These are phyloP conservation scores for Kluyveromyces sp. DNA, from an alignment of 1,139 yeast species.

Conservation along the genomic window DNA sequence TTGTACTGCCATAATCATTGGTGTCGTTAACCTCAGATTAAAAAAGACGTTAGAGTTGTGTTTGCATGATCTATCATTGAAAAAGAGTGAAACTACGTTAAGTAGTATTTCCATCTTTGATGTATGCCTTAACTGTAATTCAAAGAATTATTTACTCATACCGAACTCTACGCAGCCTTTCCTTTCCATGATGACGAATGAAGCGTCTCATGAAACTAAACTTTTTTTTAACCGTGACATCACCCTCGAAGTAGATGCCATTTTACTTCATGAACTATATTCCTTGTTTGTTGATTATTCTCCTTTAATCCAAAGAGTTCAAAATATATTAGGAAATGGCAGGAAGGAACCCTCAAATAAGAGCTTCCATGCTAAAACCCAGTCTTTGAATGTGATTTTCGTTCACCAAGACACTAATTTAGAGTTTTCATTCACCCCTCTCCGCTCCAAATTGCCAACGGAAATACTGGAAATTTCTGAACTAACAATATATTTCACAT, in stretches of 20 bases:
- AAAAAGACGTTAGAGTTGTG: slow-evolving; percentile 9
- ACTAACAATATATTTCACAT: not conserved
- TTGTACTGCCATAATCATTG: slow-evolving; percentile 11
- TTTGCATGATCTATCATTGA: slow-evolving; percentile 12
- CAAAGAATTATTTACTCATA: not conserved
- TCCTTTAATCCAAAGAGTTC: not conserved
- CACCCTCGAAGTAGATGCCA: not conserved
- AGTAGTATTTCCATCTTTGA: not conserved
- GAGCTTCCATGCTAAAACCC: not conserved
- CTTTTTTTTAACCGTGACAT: slow-evolving; percentile 4
- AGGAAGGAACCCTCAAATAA: not conserved
- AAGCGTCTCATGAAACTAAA: not conserved
- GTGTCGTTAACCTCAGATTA: slow-evolving; percentile 9
- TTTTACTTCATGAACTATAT: not conserved
- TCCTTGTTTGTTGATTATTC: not conserved
- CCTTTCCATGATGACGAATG: not conserved
- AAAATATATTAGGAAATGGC: not conserved
- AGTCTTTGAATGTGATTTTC: not conserved
- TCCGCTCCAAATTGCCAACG: not conserved
- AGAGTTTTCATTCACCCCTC: not conserved
- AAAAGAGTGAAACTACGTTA: slow-evolving; percentile 1
- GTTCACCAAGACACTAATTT: not conserved
- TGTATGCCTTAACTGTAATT: not conserved
- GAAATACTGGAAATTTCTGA: not conserved
- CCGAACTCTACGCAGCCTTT: not conserved